These are phyloP conservation scores for Vanderwaltozyma yarrowii DNA, from an alignment of 805 yeast species.

Conservation along the genomic window DNA sequence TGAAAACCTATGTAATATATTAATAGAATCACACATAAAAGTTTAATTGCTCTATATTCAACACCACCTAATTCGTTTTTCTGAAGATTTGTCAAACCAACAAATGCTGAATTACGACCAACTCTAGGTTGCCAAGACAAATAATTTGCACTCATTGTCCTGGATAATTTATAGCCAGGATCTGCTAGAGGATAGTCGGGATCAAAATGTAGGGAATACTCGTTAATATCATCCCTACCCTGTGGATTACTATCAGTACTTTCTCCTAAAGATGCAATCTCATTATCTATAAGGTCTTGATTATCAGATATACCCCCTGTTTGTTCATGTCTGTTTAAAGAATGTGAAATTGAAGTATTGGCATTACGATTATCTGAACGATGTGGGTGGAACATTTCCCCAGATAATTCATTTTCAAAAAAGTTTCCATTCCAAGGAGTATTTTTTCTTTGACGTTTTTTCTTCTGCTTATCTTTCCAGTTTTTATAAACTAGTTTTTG, in stretches of 20 bases:
- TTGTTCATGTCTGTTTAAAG: background rate
- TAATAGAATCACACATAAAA: conserved; percentile 55
- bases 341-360: background rate
- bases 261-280: background rate
- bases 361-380: background rate
- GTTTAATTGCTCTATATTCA: conserved; percentile 81
- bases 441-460: background rate
- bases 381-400: background rate
- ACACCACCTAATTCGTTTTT: conserved; percentile 96
- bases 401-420: background rate
- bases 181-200: conserved; percentile 7
- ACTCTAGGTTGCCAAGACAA: conserved; percentile 86
- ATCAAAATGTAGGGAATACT: conserved; percentile 23
- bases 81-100: conserved; percentile 68
- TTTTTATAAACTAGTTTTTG: conserved; percentile 32
- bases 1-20: conserved; percentile 72
- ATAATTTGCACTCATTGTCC: conserved; percentile 48
- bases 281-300: background rate
- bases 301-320: background rate
- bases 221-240: conserved; percentile 26
- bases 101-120: conserved; percentile 89
- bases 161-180: conserved; percentile 12
- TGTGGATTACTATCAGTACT: background rate
- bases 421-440: conserved; percentile 2
- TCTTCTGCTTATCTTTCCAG: conserved; percentile 22